Evolutionary conservation across 1,284 basidiomycete genomes (phyloP).

Genomic region (Malassezia obtusa): DNA sequence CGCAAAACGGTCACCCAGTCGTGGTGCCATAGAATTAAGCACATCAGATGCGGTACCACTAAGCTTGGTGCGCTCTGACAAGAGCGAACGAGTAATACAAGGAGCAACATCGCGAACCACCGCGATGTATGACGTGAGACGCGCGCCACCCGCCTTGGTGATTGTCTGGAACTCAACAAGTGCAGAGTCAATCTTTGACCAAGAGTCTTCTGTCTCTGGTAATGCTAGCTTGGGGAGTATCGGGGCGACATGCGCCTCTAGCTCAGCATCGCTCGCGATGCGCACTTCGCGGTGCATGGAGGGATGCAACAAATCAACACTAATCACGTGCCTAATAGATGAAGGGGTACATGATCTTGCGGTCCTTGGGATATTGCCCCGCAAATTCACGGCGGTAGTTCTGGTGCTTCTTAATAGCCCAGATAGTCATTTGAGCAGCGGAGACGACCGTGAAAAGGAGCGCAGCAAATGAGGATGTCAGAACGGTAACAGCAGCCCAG

Average conservation of each 20-base stretch:
- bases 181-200: slow-evolving; percentile 32
- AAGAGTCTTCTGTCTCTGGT: slow-evolving; percentile 38
- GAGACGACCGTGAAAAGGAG: slow-evolving; percentile 64
- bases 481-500: slow-evolving; percentile 64
- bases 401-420: slow-evolving; percentile 85
- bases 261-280: slow-evolving; percentile 5
- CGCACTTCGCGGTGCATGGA: not conserved
- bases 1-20: slow-evolving; percentile 49
- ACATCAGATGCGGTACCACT: slow-evolving; percentile 52
- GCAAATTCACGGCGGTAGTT: slow-evolving; percentile 82
- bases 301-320: not conserved
- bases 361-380: slow-evolving; percentile 64
- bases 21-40: slow-evolving; percentile 51
- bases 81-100: slow-evolving; percentile 46
- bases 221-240: slow-evolving; percentile 8
- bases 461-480: slow-evolving; percentile 61
- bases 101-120: slow-evolving; percentile 22
- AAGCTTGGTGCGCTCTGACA: slow-evolving; percentile 52
- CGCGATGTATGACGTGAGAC: slow-evolving; percentile 23
- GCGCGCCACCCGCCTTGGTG: slow-evolving; percentile 35
- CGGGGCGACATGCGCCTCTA: not conserved
- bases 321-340: slow-evolving; percentile 45
- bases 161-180: slow-evolving; percentile 27
- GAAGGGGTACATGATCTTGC: slow-evolving; percentile 76
- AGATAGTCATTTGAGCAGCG: slow-evolving; percentile 66